Conservation (phyloP, 768 basidiomycete species). For the Tylopilus felleus region DNA sequence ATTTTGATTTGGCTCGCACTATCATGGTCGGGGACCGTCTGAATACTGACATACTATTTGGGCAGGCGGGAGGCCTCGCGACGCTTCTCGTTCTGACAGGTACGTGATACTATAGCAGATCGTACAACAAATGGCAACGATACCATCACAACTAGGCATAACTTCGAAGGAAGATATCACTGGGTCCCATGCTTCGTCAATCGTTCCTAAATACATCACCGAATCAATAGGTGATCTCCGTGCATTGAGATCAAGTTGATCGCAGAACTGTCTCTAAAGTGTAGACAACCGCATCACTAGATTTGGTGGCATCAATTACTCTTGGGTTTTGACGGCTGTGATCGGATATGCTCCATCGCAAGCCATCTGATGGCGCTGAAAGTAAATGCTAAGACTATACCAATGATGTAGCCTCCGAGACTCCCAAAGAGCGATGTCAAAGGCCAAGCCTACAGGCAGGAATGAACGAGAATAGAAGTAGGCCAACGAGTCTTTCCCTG, state of each 20-base stretch:
- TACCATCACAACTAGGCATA: conserved; percentile 52
- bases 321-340: conserved; percentile 22
- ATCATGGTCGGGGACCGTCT: conserved; percentile 97
- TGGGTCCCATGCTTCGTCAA: conserved; percentile 64
- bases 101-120: conserved; percentile 32
- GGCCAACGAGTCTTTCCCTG: too few relatives aligned
- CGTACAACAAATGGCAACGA: not conserved
- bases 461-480: too few relatives aligned
- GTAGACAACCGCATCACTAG: conserved; percentile 1
- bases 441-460: conserved; percentile 69
- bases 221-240: conserved; percentile 79
- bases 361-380: conserved; percentile 39
- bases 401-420: conserved; percentile 61
- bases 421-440: conserved; percentile 74
- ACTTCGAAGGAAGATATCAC: conserved; percentile 70
- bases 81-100: conserved; percentile 94
- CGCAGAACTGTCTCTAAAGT: conserved; percentile 8
- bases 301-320: conserved; percentile 15
- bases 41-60: conserved; percentile 94
- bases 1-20: conserved; percentile 81
- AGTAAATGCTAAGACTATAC: conserved; percentile 53
- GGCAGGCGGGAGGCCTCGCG: conserved; percentile 76
- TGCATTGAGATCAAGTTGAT: conserved; percentile 17
- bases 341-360: conserved; percentile 37
- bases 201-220: conserved; percentile 80